phyloP scores from a whole-genome alignment of 2,329 filamentous ascomycete genomes.

The Fusarium dlaminii region DNA sequence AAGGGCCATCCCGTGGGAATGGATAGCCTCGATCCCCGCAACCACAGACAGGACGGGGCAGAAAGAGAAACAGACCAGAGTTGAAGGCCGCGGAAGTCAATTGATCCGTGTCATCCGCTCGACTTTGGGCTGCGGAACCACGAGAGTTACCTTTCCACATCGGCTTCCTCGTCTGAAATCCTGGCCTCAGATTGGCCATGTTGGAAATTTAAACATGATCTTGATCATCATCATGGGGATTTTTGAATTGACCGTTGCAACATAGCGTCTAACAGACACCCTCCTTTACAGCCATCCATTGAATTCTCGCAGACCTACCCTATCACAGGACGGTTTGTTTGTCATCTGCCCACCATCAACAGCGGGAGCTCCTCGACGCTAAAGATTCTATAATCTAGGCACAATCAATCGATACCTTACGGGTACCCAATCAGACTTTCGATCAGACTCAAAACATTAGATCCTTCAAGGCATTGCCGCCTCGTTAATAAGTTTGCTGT shows the following conservation, averaged over 20 bases:
- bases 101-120: constrained; percentile 7
- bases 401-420: constrained; percentile 3
- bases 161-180: neutral
- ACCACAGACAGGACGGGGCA: constrained; percentile 1
- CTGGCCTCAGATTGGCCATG: neutral
- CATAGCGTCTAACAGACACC: constrained; percentile 13
- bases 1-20: constrained; percentile 30
- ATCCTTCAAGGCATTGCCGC: neutral
- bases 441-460: neutral
- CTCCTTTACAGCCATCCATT: neutral
- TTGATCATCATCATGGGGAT: constrained; percentile 29
- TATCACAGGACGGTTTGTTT: constrained; percentile 9
- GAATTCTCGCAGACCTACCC: neutral
- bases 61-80: neutral
- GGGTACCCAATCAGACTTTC: constrained; percentile 9
- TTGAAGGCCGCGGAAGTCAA: neutral
- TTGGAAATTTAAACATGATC: constrained; percentile 16
- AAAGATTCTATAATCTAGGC: neutral
- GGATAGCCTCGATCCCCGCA: constrained; percentile 28
- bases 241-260: constrained; percentile 19
- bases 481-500: neutral
- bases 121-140: neutral
- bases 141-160: neutral
- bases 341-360: constrained; percentile 15
- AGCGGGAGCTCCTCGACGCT: constrained; percentile 2